phyloP scores from a whole-genome alignment of 495 filamentous ascomycete genomes.

The Aspergillus campestris region DNA sequence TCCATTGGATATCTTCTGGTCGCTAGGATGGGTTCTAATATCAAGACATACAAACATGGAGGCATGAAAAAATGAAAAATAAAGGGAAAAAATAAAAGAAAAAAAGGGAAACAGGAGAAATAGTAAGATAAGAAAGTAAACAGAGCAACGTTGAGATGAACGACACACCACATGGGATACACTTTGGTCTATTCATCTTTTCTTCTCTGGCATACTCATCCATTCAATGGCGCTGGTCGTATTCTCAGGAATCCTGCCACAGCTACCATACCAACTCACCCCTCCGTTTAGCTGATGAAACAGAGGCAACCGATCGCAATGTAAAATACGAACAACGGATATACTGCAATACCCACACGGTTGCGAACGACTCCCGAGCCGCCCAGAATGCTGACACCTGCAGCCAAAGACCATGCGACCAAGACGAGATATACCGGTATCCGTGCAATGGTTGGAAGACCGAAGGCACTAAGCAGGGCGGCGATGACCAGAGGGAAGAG shows the following conservation, averaged over 20 bases:
- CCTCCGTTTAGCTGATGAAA: conserved; percentile 69
- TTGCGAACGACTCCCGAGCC: conserved; percentile 93
- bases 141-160: too few species aligned
- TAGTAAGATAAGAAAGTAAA: not conserved
- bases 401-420: conserved; percentile 85
- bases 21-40: conserved; percentile 2
- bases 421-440: conserved; percentile 86
- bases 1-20: conserved; percentile 13
- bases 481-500: conserved; percentile 97
- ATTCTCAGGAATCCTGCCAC: too few species aligned
- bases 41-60: not conserved
- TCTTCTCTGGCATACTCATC: not conserved
- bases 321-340: conserved; percentile 95
- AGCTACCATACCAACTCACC: not conserved
- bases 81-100: not conserved
- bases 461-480: conserved; percentile 74
- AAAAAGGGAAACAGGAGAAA: not conserved
- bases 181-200: too few species aligned
- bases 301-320: conserved; percentile 86
- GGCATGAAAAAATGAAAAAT: not conserved
- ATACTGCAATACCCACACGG: conserved; percentile 89
- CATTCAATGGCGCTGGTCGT: not conserved
- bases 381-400: conserved; percentile 89
- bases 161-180: too few species aligned
- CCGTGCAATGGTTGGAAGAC: conserved; percentile 64